Conservation (phyloP, 1,284 basidiomycete genomes). For the Xerocomus amazonicus region DNA sequence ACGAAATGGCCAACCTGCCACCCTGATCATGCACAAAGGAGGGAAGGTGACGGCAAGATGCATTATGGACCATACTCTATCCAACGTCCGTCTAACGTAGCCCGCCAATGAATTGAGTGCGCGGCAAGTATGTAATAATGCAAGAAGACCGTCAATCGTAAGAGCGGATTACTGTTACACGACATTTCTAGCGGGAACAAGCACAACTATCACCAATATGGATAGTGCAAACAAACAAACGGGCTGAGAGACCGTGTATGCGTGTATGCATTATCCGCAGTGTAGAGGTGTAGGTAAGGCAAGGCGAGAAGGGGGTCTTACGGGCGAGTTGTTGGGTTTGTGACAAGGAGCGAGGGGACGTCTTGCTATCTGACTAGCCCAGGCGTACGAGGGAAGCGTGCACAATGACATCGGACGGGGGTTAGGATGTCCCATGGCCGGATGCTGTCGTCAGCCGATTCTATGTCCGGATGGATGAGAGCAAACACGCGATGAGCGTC, state of each 20-base stretch:
- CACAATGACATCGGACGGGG: neutral
- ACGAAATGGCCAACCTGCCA: no score
- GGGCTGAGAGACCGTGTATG: no score
- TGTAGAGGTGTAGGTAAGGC: no score
- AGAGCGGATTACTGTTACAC: slow-evolving; percentile 13
- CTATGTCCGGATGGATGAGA: neutral
- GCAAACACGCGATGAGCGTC: neutral
- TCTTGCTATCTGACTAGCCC: neutral
- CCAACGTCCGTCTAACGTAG: no score
- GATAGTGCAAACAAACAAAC: neutral
- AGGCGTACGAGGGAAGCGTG: neutral
- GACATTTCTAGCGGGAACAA: neutral
- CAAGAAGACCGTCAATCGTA: neutral
- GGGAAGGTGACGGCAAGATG: no score
- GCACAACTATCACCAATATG: neutral
- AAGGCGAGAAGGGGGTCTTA: no score
- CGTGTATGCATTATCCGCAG: neutral
- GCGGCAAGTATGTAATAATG: neutral
- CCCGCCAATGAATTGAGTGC: neutral
- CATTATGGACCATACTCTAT: no score
- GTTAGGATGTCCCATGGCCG: slow-evolving; percentile 5
- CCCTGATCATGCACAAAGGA: no score
- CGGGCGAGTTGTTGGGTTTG: neutral
- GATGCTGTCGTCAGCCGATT: slow-evolving; percentile 1
- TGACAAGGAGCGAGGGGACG: neutral